phyloP scores from a whole-genome alignment of 306 rosid species.

The Lathyrus sativus region DNA sequence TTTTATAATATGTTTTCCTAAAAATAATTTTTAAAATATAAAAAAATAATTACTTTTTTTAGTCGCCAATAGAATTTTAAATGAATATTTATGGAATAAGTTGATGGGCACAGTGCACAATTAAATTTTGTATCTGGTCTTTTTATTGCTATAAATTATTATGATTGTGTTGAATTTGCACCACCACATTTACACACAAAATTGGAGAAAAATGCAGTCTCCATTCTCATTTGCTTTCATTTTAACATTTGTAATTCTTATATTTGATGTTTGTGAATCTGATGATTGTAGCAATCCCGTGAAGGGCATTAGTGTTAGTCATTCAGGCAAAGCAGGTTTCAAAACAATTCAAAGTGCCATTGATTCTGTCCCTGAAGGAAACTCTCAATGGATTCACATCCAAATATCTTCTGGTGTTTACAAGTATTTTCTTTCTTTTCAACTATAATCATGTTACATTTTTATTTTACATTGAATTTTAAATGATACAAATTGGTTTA shows the following conservation, averaged over 20 bases:
- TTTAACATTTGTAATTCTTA: background rate
- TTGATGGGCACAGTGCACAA: no score
- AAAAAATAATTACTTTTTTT: no score
- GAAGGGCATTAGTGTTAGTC: constrained; percentile 12
- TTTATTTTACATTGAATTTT: background rate
- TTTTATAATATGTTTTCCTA: no score
- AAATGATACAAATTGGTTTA: background rate
- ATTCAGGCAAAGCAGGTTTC: constrained; percentile 20
- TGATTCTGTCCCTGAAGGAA: background rate
- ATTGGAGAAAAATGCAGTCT: no score
- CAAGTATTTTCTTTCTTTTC: background rate
- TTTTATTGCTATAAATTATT: no score
- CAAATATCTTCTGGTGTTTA: constrained; percentile 35
- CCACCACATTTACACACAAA: no score
- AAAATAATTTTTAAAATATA: no score
- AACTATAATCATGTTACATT: background rate
- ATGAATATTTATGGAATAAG: no score
- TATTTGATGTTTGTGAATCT: constrained; percentile 12
- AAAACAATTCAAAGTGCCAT: constrained; percentile 37
- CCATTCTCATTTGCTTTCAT: no score
- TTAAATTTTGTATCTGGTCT: no score
- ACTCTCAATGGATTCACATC: constrained; percentile 41
- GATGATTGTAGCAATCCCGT: constrained; percentile 11
- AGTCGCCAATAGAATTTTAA: no score
- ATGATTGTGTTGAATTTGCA: no score